Percentiles rank a stretch among this genome's conserved stretches.
phyloP scores from a whole-genome alignment of 345 rosid genomes.

The Gynandropsis gynandra region DNA sequence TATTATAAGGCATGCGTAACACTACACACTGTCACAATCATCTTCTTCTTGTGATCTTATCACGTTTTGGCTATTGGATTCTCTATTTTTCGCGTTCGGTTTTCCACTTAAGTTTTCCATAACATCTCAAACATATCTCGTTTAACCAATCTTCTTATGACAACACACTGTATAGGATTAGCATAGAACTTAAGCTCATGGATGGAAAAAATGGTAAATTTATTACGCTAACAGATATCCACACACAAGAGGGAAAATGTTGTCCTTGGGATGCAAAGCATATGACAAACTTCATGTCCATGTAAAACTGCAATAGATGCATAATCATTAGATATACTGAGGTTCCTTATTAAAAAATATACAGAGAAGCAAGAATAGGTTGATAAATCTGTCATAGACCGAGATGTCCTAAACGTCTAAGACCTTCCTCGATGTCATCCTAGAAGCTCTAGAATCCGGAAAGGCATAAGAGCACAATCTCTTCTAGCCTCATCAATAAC shows the following conservation, averaged over 20 bases:
- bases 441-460: slow-evolving; percentile 88
- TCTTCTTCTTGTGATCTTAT: no score
- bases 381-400: slow-evolving; percentile 72
- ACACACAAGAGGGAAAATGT: slow-evolving; percentile 24
- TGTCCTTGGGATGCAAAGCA: slow-evolving; percentile 97
- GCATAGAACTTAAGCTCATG: background rate
- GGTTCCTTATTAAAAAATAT: slow-evolving; percentile 62
- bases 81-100: slow-evolving; percentile 66
- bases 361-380: slow-evolving; percentile 16
- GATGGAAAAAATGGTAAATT: no score
- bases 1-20: no score
- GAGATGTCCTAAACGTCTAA: slow-evolving; percentile 77
- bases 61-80: slow-evolving; percentile 87
- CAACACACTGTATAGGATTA: slow-evolving; percentile 46
- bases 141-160: slow-evolving; percentile 92
- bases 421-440: slow-evolving; percentile 97
- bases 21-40: no score
- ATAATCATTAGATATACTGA: no score
- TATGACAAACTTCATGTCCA: no score
- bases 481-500: slow-evolving; percentile 89
- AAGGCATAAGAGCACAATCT: slow-evolving; percentile 90
- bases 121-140: slow-evolving; percentile 69
- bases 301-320: no score
- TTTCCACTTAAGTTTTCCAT: slow-evolving; percentile 84
- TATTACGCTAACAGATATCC: no score